phyloP scores from a whole-genome alignment of 2,329 filamentous ascomycete genomes.

The Pestalotiopsis sp. region DNA sequence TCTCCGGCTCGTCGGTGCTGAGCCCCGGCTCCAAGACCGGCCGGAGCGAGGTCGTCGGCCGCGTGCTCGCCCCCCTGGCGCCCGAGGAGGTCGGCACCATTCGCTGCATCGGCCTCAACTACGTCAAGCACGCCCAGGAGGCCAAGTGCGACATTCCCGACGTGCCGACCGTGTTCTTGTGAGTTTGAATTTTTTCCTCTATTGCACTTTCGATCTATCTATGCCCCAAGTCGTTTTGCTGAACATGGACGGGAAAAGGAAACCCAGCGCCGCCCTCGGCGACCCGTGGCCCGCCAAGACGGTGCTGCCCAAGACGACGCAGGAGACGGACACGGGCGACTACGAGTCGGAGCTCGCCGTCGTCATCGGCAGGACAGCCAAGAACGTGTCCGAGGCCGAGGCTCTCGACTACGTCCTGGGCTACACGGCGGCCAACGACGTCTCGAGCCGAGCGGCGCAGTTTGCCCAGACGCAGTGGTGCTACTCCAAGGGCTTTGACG shows the following conservation, averaged over 20 bases:
- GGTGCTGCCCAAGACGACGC: slow-evolving; percentile 55
- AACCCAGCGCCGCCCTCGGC: slow-evolving; percentile 55
- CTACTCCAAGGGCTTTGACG: slow-evolving; percentile 63
- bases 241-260: slow-evolving; percentile 30
- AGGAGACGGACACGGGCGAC: slow-evolving; percentile 57
- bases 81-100: slow-evolving; percentile 56
- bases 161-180: slow-evolving; percentile 59
- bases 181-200: slow-evolving; percentile 7
- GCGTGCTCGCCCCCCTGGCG: slow-evolving; percentile 53
- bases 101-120: slow-evolving; percentile 61
- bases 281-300: slow-evolving; percentile 57
- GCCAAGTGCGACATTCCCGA: slow-evolving; percentile 53
- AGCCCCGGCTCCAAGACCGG: slow-evolving; percentile 51
- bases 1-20: slow-evolving; percentile 62
- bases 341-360: slow-evolving; percentile 63
- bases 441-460: slow-evolving; percentile 61
- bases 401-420: slow-evolving; percentile 64
- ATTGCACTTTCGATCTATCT: not conserved
- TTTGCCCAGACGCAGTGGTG: slow-evolving; percentile 57
- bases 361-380: slow-evolving; percentile 51
- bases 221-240: not conserved
- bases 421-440: slow-evolving; percentile 66
- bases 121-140: slow-evolving; percentile 44
- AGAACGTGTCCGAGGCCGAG: slow-evolving; percentile 58
- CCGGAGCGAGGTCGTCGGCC: slow-evolving; percentile 44